phyloP scores from a whole-genome alignment of 495 filamentous ascomycete species.

The Mycothermus thermophilus region DNA sequence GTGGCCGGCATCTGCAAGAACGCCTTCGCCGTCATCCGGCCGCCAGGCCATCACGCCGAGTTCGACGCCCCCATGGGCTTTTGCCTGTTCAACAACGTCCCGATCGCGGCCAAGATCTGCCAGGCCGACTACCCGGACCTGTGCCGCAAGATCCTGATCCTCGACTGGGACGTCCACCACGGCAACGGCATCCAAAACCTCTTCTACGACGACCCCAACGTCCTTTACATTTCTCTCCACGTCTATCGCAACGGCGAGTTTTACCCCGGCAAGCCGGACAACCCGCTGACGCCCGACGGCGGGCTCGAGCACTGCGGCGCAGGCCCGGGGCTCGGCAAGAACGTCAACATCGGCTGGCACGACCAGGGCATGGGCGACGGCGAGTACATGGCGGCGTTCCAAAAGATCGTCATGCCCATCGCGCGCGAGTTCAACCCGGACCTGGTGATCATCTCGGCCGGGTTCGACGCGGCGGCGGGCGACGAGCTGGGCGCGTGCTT shows the following conservation, averaged over 20 bases:
- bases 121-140: slow-evolving; percentile 58
- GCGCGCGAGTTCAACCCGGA: slow-evolving; percentile 87
- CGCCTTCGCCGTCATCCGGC: slow-evolving; percentile 84
- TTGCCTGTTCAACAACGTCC: slow-evolving; percentile 95
- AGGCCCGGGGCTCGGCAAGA: slow-evolving; percentile 66
- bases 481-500: slow-evolving; percentile 86
- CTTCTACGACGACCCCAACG: slow-evolving; percentile 87
- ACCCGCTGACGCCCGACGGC: slow-evolving; percentile 44
- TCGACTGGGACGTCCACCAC: slow-evolving; percentile 85
- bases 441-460: slow-evolving; percentile 87
- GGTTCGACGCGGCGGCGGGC: slow-evolving; percentile 89
- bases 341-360: slow-evolving; percentile 92
- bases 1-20: slow-evolving; percentile 72
- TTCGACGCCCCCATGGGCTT: slow-evolving; percentile 75
- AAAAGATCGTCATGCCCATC: slow-evolving; percentile 95
- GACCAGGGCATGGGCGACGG: slow-evolving; percentile 90
- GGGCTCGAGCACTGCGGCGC: slow-evolving; percentile 63
- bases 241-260: slow-evolving; percentile 70
- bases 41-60: slow-evolving; percentile 92
- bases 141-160: slow-evolving; percentile 78
- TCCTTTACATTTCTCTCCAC: slow-evolving; percentile 94
- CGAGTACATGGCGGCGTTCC: slow-evolving; percentile 93
- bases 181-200: slow-evolving; percentile 96
- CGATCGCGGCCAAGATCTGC: slow-evolving; percentile 73
- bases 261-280: slow-evolving; percentile 64